A percentile compares a stretch with the other conserved stretches of the same genome.
phyloP scores from a whole-genome alignment of 164 flowering plant genomes.

The Tinospora cordifolia region DNA sequence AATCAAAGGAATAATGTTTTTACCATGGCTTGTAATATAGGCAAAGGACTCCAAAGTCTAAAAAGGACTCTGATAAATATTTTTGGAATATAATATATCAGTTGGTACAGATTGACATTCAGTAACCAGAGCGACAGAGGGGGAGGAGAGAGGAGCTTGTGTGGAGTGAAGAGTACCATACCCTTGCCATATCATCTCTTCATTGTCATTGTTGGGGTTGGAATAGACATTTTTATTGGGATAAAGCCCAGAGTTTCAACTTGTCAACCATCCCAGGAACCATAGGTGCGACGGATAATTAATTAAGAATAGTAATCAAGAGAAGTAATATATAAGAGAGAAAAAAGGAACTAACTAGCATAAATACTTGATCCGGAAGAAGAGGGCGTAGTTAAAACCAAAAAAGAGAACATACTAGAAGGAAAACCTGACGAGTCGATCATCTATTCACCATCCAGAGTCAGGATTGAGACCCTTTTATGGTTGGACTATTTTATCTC shows the following conservation, averaged over 20 bases:
- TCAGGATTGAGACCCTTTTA: slow-evolving; percentile 86
- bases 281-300: not conserved
- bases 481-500: slow-evolving; percentile 96
- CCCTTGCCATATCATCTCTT: slow-evolving; percentile 84
- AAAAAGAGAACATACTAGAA: not conserved
- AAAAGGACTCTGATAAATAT: slow-evolving; percentile 60
- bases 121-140: too few species aligned
- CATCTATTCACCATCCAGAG: slow-evolving; percentile 73
- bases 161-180: slow-evolving; percentile 13
- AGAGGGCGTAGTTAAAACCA: too few species aligned
- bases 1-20: not conserved
- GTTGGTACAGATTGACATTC: not conserved
- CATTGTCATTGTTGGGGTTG: slow-evolving; percentile 32
- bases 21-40: slow-evolving; percentile 71
- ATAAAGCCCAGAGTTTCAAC: slow-evolving; percentile 36
- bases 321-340: not conserved
- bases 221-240: slow-evolving; percentile 21
- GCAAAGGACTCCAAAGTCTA: slow-evolving; percentile 88
- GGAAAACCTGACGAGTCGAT: slow-evolving; percentile 82
- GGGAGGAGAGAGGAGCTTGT: not conserved
- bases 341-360: not conserved
- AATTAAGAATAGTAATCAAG: not conserved
- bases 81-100: slow-evolving; percentile 42
- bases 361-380: too few species aligned
- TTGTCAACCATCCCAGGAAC: slow-evolving; percentile 61